phyloP scores from a whole-genome alignment of 306 rosid species.

The Phaseolus lunatus region DNA sequence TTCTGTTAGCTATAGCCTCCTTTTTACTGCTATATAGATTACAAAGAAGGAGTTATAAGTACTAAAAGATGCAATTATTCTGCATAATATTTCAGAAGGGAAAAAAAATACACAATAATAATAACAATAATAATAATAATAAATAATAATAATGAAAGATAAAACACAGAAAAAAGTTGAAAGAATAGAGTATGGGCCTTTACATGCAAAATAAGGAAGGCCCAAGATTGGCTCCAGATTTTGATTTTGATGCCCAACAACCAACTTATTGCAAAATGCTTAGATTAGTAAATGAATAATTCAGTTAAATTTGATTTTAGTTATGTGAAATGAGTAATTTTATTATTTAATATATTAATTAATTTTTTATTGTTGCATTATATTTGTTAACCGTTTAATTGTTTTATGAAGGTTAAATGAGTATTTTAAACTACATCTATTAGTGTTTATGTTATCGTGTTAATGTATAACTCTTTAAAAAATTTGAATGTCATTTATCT shows the following conservation, averaged over 20 bases:
- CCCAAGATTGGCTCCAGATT: slow-evolving; percentile 60
- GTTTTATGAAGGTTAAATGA: too few species aligned
- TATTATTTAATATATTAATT: too few species aligned
- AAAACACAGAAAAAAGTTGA: slow-evolving; percentile 27
- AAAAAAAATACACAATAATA: neutral
- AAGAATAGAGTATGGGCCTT: slow-evolving; percentile 49
- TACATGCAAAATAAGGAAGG: slow-evolving; percentile 50
- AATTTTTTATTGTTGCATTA: too few species aligned
- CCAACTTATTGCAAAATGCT: neutral
- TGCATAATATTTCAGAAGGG: slow-evolving; percentile 15
- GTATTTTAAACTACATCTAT: too few species aligned
- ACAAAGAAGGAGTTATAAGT: slow-evolving; percentile 20
- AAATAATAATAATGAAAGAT: neutral
- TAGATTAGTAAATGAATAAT: neutral
- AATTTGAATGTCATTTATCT: too few species aligned
- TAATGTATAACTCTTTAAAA: too few species aligned
- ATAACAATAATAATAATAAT: neutral
- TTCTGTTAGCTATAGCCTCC: slow-evolving; percentile 23
- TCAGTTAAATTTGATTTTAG: neutral
- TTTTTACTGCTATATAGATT: slow-evolving; percentile 4
- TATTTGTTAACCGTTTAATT: too few species aligned
- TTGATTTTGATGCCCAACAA: slow-evolving; percentile 12
- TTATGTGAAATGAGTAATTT: too few species aligned
- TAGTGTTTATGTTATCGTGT: too few species aligned
- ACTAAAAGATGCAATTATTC: slow-evolving; percentile 38